Evolutionary conservation across 2,329 filamentous ascomycete genomes (phyloP).

Genomic region (Beauveria sp.): DNA sequence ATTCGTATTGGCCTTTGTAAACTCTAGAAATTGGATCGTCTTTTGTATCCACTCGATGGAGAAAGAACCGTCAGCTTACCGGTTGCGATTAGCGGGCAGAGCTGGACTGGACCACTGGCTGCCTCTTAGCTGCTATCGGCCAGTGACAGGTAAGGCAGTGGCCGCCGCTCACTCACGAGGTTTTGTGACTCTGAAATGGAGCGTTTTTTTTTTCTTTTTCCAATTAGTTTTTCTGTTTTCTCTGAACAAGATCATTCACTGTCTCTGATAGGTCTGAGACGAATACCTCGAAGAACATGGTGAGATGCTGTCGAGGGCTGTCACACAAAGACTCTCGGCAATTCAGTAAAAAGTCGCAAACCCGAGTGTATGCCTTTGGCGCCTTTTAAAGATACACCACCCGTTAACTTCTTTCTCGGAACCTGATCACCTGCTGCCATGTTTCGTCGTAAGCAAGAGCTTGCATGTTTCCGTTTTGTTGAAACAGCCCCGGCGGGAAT

Average conservation of each 20-base stretch:
- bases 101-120: slow-evolving; percentile 1
- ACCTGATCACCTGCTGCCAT: neutral
- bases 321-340: neutral
- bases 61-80: neutral
- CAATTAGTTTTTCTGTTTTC: neutral
- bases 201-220: neutral
- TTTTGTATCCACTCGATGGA: too few relatives aligned
- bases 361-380: neutral
- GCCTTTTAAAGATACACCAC: neutral
- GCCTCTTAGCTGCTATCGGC: neutral
- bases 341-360: neutral
- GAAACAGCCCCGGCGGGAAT: neutral
- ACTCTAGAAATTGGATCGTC: too few relatives aligned
- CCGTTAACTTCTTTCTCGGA: neutral
- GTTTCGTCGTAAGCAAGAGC: neutral
- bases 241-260: too few relatives aligned
- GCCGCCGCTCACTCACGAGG: neutral
- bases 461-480: neutral
- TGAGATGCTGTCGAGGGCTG: neutral
- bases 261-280: neutral
- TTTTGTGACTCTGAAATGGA: neutral
- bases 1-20: too few relatives aligned
- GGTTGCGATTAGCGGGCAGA: neutral
- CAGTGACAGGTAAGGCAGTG: neutral
- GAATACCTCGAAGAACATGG: too few relatives aligned